Evolutionary conservation across 2,329 filamentous ascomycete genomes (phyloP), one percentile per base, ranked within the genome.

Genomic region (Alternaria infectoria): DNA sequence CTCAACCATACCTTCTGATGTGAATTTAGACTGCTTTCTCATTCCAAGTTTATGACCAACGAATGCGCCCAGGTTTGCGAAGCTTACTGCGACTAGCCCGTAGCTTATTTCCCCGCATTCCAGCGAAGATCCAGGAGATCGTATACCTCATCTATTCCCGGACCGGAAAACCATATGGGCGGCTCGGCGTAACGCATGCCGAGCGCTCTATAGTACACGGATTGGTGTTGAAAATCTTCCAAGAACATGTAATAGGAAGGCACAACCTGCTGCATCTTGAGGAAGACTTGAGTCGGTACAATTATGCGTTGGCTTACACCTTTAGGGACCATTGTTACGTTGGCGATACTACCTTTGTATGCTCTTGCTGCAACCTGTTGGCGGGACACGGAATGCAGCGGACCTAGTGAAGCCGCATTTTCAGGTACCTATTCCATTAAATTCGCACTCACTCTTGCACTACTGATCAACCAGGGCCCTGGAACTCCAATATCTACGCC

Each of bases 401-500:
- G 84, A 4, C 83, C 86, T 4, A 72, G 73, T 10, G 74, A 83
- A 6, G 73, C 84, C 7, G 82, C 87, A 0, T 90, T 89, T 64
- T 81, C 54, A 55, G 68, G 68, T 66, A 47, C 21, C 13, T 15
- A 19, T 40, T 40, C 2, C 2, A 25, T 47, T 4, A n/a, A 26
- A 25, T 19, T 26, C 25, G 0, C n/a, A 5, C 21, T 51, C 17
- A 3, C 6, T 23, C 23, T 47, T 28, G 7, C 21, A n/a, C 36
- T 19, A 9, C 45, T 21, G 4, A 30, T 54, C 12, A 2, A 17
- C 2, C 6, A 3, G 88, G 88, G 1, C 76, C 77, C 15, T 90
- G 88, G 88, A 84, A 90, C 30, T 74, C 81, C 1, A 85, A 87
- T 68, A 89, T 87, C 52, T 88, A 84, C 67, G 84, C 87, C 1